phyloP scores from a whole-genome alignment of 345 rosid species.

The Eutrema heterophyllum region DNA sequence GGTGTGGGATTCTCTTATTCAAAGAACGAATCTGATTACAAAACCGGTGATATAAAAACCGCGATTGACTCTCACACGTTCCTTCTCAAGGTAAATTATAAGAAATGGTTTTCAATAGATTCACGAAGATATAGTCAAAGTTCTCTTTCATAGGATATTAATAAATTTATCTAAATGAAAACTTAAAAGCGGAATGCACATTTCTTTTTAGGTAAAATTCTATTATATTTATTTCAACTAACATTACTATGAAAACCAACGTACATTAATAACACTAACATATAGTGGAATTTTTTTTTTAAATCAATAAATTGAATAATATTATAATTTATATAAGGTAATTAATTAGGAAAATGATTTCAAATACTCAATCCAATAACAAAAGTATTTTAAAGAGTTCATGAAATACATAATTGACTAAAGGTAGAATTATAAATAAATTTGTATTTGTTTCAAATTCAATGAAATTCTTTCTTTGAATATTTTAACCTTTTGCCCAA shows the following conservation, averaged over 20 bases:
- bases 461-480: neutral
- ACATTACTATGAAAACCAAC: too few relatives aligned
- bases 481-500: too few relatives aligned
- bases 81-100: slow-evolving; percentile 58
- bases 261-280: too few relatives aligned
- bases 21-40: slow-evolving; percentile 52
- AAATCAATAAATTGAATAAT: neutral
- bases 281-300: neutral
- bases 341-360: neutral
- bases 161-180: too few relatives aligned
- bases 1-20: slow-evolving; percentile 96
- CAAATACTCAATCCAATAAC: neutral
- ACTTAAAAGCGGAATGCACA: too few relatives aligned
- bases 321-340: neutral
- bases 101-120: neutral
- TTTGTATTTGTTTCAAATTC: neutral
- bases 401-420: neutral
- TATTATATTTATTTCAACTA: too few relatives aligned
- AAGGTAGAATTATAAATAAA: neutral
- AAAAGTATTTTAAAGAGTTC: neutral
- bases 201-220: too few relatives aligned
- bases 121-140: too few relatives aligned
- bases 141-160: too few relatives aligned
- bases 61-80: slow-evolving; percentile 75
- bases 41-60: slow-evolving; percentile 69